Evolutionary conservation across 495 filamentous ascomycete species (phyloP).

Genomic region (Niebla homalea): DNA sequence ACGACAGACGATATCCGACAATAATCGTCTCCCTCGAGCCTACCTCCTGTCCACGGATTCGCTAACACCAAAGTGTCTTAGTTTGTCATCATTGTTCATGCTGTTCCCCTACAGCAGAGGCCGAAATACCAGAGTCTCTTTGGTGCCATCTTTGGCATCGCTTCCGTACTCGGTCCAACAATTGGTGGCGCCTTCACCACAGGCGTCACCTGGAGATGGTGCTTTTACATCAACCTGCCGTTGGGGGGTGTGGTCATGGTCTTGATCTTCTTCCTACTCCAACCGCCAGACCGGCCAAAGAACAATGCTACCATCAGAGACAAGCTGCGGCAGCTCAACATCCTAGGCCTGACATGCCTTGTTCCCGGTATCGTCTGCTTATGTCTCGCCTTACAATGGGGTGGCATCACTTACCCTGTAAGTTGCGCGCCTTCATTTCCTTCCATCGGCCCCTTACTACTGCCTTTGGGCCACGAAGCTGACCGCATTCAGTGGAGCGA

Average conservation of each 20-base stretch:
- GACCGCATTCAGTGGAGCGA: slow-evolving; percentile 28
- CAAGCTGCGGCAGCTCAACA: too few relatives aligned
- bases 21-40: too few relatives aligned
- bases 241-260: slow-evolving; percentile 25
- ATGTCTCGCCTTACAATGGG: slow-evolving; percentile 33
- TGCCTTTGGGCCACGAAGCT: too few relatives aligned
- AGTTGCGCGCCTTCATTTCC: too few relatives aligned
- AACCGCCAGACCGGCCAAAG: slow-evolving; percentile 4
- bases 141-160: slow-evolving; percentile 25
- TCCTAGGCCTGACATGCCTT: slow-evolving; percentile 17
- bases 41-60: too few relatives aligned
- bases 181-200: slow-evolving; percentile 19
- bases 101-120: slow-evolving; percentile 34
- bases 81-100: slow-evolving; percentile 41
- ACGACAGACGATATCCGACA: too few relatives aligned
- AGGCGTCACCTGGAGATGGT: slow-evolving; percentile 31
- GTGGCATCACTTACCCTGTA: slow-evolving; percentile 29
- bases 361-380: slow-evolving; percentile 25
- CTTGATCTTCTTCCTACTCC: slow-evolving; percentile 14
- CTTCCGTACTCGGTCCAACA: slow-evolving; percentile 33
- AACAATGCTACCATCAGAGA: slow-evolving; percentile 11
- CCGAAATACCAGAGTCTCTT: slow-evolving; percentile 37
- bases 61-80: too few relatives aligned
- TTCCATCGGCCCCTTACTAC: too few relatives aligned
- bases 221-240: slow-evolving; percentile 41